These are phyloP conservation scores for Saturnispora dispora DNA, from an alignment of 805 yeast species.

Conservation along the genomic window DNA sequence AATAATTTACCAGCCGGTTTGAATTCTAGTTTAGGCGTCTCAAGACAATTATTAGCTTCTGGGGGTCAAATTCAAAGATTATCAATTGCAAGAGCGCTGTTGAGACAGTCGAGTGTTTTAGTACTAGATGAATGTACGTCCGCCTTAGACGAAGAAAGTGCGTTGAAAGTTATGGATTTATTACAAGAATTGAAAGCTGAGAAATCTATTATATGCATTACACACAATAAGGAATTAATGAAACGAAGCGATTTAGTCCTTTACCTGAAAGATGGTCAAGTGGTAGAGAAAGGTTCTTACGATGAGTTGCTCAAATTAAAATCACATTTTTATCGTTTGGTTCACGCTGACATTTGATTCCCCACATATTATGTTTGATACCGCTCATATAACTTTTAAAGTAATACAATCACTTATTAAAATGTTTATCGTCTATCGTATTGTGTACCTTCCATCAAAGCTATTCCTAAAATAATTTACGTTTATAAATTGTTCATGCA, in stretches of 20 bases:
- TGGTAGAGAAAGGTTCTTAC: constrained; percentile 37
- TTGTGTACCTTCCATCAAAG: too few species aligned
- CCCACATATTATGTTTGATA: neutral
- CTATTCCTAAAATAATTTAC: too few species aligned
- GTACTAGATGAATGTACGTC: constrained; percentile 88
- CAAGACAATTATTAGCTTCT: constrained; percentile 42
- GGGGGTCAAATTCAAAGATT: constrained; percentile 90
- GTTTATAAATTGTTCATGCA: too few species aligned
- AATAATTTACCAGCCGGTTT: constrained; percentile 46
- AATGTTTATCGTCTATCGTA: too few species aligned
- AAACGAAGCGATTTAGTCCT: constrained; percentile 43
- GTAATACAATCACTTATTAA: too few species aligned
- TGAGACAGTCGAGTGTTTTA: constrained; percentile 55
- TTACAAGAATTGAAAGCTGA: constrained; percentile 29
- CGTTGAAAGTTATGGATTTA: constrained; percentile 40
- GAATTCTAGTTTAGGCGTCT: constrained; percentile 48
- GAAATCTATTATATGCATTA: constrained; percentile 49
- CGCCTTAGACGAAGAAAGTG: constrained; percentile 63
- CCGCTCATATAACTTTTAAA: too few species aligned
- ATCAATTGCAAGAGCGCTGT: constrained; percentile 72
- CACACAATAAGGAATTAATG: constrained; percentile 69
- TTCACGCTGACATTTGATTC: constrained; percentile 1
- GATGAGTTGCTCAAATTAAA: constrained; percentile 7
- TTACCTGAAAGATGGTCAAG: constrained; percentile 38
- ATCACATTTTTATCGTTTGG: constrained; percentile 12